Conservation (phyloP, 805 yeast genomes). For the Metahyphopichia silvanorum region DNA sequence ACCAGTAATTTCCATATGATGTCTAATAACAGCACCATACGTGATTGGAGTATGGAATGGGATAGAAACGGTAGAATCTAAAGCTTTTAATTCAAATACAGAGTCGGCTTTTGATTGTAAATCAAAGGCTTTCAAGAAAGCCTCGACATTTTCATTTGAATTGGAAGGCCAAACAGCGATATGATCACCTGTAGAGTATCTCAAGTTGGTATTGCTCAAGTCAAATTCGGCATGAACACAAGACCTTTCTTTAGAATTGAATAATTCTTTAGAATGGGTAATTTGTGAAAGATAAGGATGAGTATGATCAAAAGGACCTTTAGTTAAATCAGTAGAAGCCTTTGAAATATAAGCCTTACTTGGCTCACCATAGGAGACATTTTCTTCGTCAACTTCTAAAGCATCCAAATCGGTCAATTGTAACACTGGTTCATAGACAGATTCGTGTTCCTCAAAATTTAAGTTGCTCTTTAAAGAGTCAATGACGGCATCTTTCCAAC, state of each 20-base stretch:
- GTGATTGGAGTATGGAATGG: constrained; percentile 83
- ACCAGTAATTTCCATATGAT: constrained; percentile 88
- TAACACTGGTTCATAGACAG: constrained; percentile 70
- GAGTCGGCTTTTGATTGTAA: constrained; percentile 48
- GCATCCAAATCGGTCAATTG: constrained; percentile 36
- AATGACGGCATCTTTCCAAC: constrained; percentile 85
- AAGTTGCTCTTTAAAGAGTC: constrained; percentile 61
- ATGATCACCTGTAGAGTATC: constrained; percentile 94
- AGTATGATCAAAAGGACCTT: constrained; percentile 75
- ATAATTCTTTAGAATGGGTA: constrained; percentile 61
- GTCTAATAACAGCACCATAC: constrained; percentile 80
- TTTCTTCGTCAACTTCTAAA: constrained; percentile 24
- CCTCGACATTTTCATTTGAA: constrained; percentile 67
- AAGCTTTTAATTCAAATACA: constrained; percentile 61
- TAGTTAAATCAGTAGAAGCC: constrained; percentile 30
- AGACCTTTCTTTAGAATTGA: constrained; percentile 59
- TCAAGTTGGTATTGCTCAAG: constrained; percentile 65
- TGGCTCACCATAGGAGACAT: constrained; percentile 75
- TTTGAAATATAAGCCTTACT: constrained; percentile 42
- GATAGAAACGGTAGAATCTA: constrained; percentile 63
- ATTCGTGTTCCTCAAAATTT: constrained; percentile 75
- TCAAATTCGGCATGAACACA: constrained; percentile 93
- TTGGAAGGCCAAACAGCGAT: constrained; percentile 94
- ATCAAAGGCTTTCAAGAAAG: constrained; percentile 62
- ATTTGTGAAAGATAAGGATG: constrained; percentile 84